Evolutionary conservation across 78 protist genomes (phyloP).

Genomic region (Dictyostelium firmibasis): DNA sequence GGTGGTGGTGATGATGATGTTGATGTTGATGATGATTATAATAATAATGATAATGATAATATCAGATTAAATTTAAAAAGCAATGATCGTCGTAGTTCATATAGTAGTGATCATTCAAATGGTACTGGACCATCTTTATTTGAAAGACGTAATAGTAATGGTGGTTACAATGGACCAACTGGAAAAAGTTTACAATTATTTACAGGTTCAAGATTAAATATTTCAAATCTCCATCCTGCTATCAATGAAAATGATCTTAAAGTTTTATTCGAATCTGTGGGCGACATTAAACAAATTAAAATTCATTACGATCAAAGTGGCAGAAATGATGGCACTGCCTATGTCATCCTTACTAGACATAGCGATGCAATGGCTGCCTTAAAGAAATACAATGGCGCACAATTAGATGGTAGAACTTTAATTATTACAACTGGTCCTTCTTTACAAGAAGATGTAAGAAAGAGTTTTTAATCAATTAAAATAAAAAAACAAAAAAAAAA

Average conservation of each 20-base stretch:
- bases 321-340: slow-evolving; percentile 54
- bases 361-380: slow-evolving; percentile 25
- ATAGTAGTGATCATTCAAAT: background rate
- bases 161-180: background rate
- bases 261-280: slow-evolving; percentile 15
- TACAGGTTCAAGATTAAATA: slow-evolving; percentile 37
- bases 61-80: too few relatives aligned
- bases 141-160: slow-evolving; percentile 2
- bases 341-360: background rate
- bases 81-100: background rate
- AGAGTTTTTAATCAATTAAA: background rate
- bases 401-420: slow-evolving; percentile 14
- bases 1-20: background rate
- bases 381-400: background rate
- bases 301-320: slow-evolving; percentile 35
- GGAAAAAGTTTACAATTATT: background rate
- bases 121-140: slow-evolving; percentile 2
- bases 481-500: background rate
- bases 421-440: background rate
- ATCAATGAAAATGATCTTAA: slow-evolving; percentile 6
- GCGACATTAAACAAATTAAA: slow-evolving; percentile 35
- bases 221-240: slow-evolving; percentile 13
- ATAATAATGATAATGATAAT: background rate
- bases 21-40: too few relatives aligned
- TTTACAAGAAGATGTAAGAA: slow-evolving; percentile 14